Conservation (phyloP, 2,329 filamentous ascomycete species). For the Aspergillus novoparasiticus region DNA sequence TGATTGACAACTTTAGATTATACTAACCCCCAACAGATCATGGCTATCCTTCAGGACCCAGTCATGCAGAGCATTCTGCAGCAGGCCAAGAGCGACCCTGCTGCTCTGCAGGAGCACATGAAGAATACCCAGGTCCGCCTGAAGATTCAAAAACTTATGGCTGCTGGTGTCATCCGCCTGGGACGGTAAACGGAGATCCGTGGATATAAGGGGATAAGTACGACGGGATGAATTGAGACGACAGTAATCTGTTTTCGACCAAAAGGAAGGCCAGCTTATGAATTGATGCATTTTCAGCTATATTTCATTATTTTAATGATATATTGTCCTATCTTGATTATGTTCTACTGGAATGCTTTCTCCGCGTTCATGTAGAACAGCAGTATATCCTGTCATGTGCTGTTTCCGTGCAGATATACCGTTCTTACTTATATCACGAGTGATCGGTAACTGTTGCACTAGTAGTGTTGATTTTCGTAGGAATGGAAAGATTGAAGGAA, state of each 20-base stretch:
- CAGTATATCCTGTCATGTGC: background rate
- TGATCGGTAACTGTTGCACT: too few relatives aligned
- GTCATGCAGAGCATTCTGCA: constrained; percentile 98
- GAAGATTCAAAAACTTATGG: constrained; percentile 94
- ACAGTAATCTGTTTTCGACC: constrained; percentile 4
- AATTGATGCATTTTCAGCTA: constrained; percentile 14
- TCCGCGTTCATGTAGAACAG: background rate
- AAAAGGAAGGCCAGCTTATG: constrained; percentile 1
- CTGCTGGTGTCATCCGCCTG: constrained; percentile 86
- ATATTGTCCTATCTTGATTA: background rate
- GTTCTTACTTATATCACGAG: too few relatives aligned
- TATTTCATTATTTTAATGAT: constrained; percentile 14
- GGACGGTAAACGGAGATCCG: constrained; percentile 51
- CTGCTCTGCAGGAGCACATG: constrained; percentile 95
- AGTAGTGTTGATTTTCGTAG: too few relatives aligned
- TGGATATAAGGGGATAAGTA: constrained; percentile 10
- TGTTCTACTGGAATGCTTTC: background rate
- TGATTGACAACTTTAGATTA: background rate
- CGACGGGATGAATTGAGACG: constrained; percentile 11
- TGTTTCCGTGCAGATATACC: too few relatives aligned
- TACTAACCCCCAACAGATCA: constrained; percentile 61
- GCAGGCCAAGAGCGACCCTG: constrained; percentile 91
- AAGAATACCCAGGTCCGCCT: constrained; percentile 80
- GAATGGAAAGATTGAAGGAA: background rate
- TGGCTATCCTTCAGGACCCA: constrained; percentile 88